A percentile compares a stretch with the other conserved stretches of the same genome.
phyloP scores from a whole-genome alignment of 345 rosid genomes.

The Gossypioides kirkii region DNA sequence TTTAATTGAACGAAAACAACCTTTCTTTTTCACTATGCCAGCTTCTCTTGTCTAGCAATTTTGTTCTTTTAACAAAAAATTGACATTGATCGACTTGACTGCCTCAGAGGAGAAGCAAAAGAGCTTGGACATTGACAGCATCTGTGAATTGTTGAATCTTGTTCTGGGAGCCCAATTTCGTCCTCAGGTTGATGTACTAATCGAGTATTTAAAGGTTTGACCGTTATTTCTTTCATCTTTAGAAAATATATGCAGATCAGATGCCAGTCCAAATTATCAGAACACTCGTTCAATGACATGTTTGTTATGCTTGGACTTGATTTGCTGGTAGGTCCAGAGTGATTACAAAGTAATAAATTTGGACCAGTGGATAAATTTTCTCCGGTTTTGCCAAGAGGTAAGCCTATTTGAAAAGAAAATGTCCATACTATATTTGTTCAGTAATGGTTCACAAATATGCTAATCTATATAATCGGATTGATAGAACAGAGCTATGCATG shows the following conservation, averaged over 20 bases:
- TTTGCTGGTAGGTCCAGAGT: conserved; percentile 37
- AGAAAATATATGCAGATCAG: background rate
- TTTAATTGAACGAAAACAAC: conserved; percentile 9
- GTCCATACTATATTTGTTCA: background rate
- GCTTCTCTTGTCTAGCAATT: background rate
- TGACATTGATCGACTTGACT: conserved; percentile 19
- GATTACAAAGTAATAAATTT: conserved; percentile 51
- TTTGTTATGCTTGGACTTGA: background rate
- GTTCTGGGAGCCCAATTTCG: conserved; percentile 35
- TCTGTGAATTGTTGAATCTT: conserved; percentile 46
- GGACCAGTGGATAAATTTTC: conserved; percentile 49
- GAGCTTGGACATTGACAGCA: conserved; percentile 41
- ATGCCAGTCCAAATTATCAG: background rate
- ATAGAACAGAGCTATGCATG: background rate
- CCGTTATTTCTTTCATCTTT: background rate
- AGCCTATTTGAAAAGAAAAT: background rate
- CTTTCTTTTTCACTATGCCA: background rate
- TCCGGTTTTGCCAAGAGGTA: conserved; percentile 55
- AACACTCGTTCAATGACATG: background rate
- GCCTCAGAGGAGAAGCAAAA: conserved; percentile 53
- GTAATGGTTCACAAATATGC: background rate
- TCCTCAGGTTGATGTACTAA: conserved; percentile 30
- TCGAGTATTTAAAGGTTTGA: conserved; percentile 43
- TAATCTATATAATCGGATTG: background rate
- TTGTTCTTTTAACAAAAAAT: background rate